Conservation (phyloP, 2,329 filamentous ascomycete genomes). For the Moelleriella libera region DNA sequence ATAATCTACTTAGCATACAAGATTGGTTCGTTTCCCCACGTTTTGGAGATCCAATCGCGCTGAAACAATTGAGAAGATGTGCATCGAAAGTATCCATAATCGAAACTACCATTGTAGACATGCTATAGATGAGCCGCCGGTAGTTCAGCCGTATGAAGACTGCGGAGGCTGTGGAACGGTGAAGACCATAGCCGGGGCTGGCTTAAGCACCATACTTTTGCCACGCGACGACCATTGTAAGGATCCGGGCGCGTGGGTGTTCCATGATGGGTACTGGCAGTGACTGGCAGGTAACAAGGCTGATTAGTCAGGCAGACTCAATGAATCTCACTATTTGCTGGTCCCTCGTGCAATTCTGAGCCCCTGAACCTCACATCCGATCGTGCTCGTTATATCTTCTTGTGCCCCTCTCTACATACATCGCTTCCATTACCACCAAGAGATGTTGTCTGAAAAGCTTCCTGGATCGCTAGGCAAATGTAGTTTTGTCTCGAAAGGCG, state of each 20-base stretch:
- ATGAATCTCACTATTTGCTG: neutral
- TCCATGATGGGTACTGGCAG: neutral
- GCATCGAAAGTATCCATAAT: neutral
- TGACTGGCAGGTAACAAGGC: neutral
- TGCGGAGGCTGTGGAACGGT: neutral
- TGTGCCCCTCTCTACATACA: neutral
- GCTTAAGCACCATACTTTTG: neutral
- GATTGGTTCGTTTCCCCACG: neutral
- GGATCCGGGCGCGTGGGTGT: neutral
- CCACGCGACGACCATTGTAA: neutral
- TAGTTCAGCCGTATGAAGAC: neutral
- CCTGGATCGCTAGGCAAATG: neutral
- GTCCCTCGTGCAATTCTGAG: neutral
- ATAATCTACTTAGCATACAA: neutral
- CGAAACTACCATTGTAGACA: neutral
- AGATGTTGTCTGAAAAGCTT: neutral
- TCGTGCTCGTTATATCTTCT: neutral
- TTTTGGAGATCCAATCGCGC: neutral
- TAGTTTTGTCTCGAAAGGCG: neutral
- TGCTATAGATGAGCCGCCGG: neutral
- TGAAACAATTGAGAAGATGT: neutral
- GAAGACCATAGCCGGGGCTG: neutral
- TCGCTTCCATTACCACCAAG: conserved; percentile 1
- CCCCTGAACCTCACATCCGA: neutral
- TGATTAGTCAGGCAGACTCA: neutral